Evolutionary conservation across 495 filamentous ascomycete genomes (phyloP), one percentile per base, ranked within the genome.

Genomic region (Podospora fimiseda): DNA sequence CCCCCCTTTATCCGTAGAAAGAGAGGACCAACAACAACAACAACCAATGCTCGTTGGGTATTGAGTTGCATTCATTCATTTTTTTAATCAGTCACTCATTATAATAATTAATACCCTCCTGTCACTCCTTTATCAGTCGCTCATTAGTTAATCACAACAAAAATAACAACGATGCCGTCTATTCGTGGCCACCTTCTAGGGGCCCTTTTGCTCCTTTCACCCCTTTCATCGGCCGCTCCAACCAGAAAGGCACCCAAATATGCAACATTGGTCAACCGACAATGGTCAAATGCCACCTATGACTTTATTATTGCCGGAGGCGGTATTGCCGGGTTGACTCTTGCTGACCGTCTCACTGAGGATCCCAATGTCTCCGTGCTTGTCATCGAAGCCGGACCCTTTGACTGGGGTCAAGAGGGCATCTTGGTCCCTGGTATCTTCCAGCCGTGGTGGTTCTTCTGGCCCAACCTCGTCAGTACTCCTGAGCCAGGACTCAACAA

Each of bases 261-360:
- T 56, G 68, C 68, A 15, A 59, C 60, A 0, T 39, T 64, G 22
- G 57, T 70, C 21, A 20, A 56, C 11, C 38, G 45, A 11, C 50
- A 48, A 14, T 40, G 46, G 20, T 27, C 56, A 4, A 23, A 23
- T 9, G 54, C 43, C 13, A 64, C 60, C 54, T 78, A 77, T 37
- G 74, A 76, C 43, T 78, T 76, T 59, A 63, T 80, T 40, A 65
- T 78, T 43, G 66, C 74, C 5, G 74, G 76, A 13, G 74, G 73
- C 19, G 78, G 77, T 1, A 71, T 72, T 14, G 67, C 69, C 30
- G 75, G 76, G 3, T 60, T 80, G 15, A 73, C 70, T 1, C 59
- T 80, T 21, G 78, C 77, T 2, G 68, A 72, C 41, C 63, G 74
- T 18, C 60, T 80, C 20, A 75, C 71, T 6, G 70, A 78, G 66